Evolutionary conservation across 2,329 filamentous ascomycete genomes (phyloP).

Genomic region (Penicillium sp.): DNA sequence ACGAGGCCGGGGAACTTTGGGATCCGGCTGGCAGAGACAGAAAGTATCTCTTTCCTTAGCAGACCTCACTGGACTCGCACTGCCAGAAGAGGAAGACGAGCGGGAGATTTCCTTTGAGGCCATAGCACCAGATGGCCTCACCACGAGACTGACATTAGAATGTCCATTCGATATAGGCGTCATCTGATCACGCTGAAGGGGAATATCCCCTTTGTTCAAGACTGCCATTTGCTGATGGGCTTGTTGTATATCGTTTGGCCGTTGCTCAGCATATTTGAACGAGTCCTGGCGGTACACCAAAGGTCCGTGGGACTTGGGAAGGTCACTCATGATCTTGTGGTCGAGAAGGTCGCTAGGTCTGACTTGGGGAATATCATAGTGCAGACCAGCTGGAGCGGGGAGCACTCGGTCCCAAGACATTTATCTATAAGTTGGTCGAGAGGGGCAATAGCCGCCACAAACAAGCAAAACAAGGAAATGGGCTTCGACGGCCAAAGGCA

Average conservation of each 20-base stretch:
- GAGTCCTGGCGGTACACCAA: conserved; percentile 18
- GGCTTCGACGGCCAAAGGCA: conserved; percentile 4
- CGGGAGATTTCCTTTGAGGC: conserved; percentile 25
- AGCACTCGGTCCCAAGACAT: conserved; percentile 53
- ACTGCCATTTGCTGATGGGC: conserved; percentile 28
- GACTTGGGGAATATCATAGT: conserved; percentile 39
- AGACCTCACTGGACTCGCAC: conserved; percentile 35
- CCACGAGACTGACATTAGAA: neutral
- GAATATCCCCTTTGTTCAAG: conserved; percentile 25
- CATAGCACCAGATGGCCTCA: conserved; percentile 3
- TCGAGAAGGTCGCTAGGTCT: conserved; percentile 40
- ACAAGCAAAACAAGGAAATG: conserved; percentile 6
- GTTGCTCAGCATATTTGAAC: conserved; percentile 23
- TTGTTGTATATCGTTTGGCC: conserved; percentile 18
- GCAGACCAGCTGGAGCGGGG: conserved; percentile 44
- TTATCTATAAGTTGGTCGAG: conserved; percentile 22
- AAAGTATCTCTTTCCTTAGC: conserved; percentile 53
- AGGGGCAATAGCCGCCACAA: conserved; percentile 3
- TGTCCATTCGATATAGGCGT: neutral
- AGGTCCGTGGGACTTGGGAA: conserved; percentile 20
- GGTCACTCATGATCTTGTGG: conserved; percentile 45
- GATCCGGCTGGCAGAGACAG: conserved; percentile 69
- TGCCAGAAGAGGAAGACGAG: conserved; percentile 31
- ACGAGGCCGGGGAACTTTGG: conserved; percentile 69
- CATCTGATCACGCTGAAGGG: neutral